phyloP scores from a whole-genome alignment of 805 yeast genomes.

The Lipomyces oligophaga region DNA sequence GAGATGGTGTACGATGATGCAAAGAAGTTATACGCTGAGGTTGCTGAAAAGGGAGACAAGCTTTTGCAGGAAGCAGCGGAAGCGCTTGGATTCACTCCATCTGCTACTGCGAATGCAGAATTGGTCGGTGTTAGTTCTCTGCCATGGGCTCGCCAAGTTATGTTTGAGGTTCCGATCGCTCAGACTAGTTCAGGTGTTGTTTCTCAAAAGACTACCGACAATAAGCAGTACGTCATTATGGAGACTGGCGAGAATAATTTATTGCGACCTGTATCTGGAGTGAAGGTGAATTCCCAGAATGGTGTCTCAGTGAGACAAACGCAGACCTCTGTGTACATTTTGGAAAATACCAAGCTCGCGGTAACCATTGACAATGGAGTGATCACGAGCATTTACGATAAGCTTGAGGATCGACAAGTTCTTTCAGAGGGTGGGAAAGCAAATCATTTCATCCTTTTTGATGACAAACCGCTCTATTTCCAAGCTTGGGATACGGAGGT shows the following conservation, averaged over 20 bases:
- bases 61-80: conserved; percentile 52
- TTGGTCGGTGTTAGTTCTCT: conserved; percentile 28
- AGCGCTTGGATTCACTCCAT: conserved; percentile 39
- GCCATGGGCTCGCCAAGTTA: conserved; percentile 29
- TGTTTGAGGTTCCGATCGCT: conserved; percentile 14
- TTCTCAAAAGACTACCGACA: conserved; percentile 10
- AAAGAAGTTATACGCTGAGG: conserved; percentile 64
- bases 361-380: conserved; percentile 62
- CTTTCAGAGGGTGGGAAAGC: conserved; percentile 67
- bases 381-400: conserved; percentile 61
- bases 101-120: conserved; percentile 18
- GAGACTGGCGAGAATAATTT: conserved; percentile 22
- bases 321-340: conserved; percentile 43
- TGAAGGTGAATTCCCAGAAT: conserved; percentile 9
- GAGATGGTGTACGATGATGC: conserved; percentile 93
- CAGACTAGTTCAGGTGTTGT: conserved; percentile 2
- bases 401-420: conserved; percentile 57
- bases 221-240: conserved; percentile 23
- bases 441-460: conserved; percentile 75
- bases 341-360: conserved; percentile 59
- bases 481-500: conserved; percentile 99
- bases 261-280: conserved; percentile 16
- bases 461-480: conserved; percentile 85
- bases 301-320: conserved; percentile 45
- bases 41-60: conserved; percentile 49